Base-by-base conservation (phyloP, 2,329 filamentous ascomycete genomes). In the Neonectria coccinea region DNA sequence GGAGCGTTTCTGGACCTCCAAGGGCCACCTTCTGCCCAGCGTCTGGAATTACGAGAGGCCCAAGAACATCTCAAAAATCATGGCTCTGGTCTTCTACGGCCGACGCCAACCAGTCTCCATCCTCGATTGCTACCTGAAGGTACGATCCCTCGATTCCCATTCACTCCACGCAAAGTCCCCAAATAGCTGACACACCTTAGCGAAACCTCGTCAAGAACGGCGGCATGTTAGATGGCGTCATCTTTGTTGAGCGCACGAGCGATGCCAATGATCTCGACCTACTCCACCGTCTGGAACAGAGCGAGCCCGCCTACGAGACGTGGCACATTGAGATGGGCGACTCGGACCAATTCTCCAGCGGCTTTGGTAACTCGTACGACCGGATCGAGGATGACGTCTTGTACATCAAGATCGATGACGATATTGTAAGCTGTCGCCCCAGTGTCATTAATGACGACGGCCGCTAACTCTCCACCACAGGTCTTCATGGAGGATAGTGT, bases 61-160 rank as follows among this genome's bases (percentile, higher is more conserved):
- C 2, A 22, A 54, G 2, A 42, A 65, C 11, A 58, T 74, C 9
- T 60, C 59, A 3, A 80, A 78, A 66, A 73, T 84, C n/a, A 77
- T 83, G 62, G 82, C 76, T 16, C 75, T 84, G 60, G 80, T 84
- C 1, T 84, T 84, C 61, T 84, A 78, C 64, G 83, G 82, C 20
- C 78, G 82, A 16, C 79, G 78, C 54, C 74, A 77, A 59, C 79
- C 79, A 10, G 80, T 84, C 25, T 79, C 82, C 33, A 79, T 84
- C 29, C 68, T 85, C 44, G 82, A 83, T 64, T 85, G 83, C 63
- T 85, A 84, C 64, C 70, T 82, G 39, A 78, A 80, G 76, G 77
- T 80, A 70, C 14, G 54, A 31, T 9, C 6, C 11, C 6, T 42
- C 12, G 20, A 20, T 69, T 31, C 50, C 56, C 59, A 54, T 61